Base-by-base conservation (phyloP, 2,329 filamentous ascomycete genomes). In the Fusarium xylarioides region DNA sequence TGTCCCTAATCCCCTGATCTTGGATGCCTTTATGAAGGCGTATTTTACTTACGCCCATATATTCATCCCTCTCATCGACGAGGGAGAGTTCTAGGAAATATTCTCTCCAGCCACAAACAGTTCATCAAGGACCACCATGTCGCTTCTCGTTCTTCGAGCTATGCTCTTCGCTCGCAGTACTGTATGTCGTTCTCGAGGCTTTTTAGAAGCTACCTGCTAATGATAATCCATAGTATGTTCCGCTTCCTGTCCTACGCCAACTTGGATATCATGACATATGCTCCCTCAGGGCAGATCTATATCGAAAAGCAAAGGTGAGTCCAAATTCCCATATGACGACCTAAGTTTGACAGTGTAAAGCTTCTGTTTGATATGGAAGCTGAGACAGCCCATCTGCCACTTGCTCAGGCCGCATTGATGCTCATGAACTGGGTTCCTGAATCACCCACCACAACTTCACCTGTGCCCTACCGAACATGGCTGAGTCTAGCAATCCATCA, bases 31-130 rank as follows among this genome's bases (percentile, higher is more conserved):
- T 52, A 38, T 38, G 30, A 30, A 23, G 4, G 28, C n/a, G 12
- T 62, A 44, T 16, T 62, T 62, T 21, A 26, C 12, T 38, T 14
- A 62, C 37, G 18, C 37, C 19, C 49, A 56, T 9, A 15, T 38
- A 26, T 62, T 46, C 3, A 32, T 56, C 4, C 58, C 58, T 23
- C 16, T 62, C 1, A 26, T 56, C 4, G 58, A 62, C 12, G 49
- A 62, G 50, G 49, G 58, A 30, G 50, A 62, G 14, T 56, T 62
- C 15, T 62, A 40, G 58, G 23, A 46, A 16, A 62, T 62, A 32
- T 26, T 32, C 15, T 62, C 46, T 28, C 14, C 16, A 14, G 19
- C 32, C 37, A 5, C 46, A 28, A 21, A 5, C 32, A 23, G 19
- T 7, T 19, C 21, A 7, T 16, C 10, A 2, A 19, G 1, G 2